phyloP scores from a whole-genome alignment of 169 alveolate genomes.

The Eimeria mitis region DNA sequence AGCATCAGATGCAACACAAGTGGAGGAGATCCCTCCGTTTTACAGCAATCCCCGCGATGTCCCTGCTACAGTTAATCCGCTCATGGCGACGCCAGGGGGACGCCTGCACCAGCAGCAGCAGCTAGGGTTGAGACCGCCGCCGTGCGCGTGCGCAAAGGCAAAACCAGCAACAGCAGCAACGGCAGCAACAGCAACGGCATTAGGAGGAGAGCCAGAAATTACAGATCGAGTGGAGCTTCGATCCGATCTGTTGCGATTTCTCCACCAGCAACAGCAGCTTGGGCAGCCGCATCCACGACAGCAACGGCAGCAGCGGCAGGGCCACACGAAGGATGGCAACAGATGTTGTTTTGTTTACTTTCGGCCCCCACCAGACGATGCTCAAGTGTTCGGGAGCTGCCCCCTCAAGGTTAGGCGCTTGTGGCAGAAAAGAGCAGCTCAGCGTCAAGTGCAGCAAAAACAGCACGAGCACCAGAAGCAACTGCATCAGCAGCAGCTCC shows the following conservation, averaged over 20 bases:
- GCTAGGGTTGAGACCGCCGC: slow-evolving; percentile 42
- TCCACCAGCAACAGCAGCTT: slow-evolving; percentile 15
- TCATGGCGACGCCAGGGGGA: slow-evolving; percentile 60
- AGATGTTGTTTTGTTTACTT: slow-evolving; percentile 34
- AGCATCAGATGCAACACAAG: not conserved
- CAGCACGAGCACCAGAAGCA: slow-evolving; percentile 33
- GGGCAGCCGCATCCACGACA: slow-evolving; percentile 3
- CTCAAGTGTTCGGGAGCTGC: slow-evolving; percentile 68
- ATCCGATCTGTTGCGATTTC: slow-evolving; percentile 45
- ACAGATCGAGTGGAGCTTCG: not conserved
- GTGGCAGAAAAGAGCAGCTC: slow-evolving; percentile 6
- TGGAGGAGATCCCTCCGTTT: slow-evolving; percentile 44
- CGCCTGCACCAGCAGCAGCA: slow-evolving; percentile 16
- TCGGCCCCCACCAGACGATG: slow-evolving; percentile 65
- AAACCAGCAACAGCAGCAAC: not conserved
- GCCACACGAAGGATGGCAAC: slow-evolving; percentile 20
- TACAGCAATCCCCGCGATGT: slow-evolving; percentile 73
- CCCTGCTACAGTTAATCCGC: slow-evolving; percentile 46
- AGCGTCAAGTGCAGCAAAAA: slow-evolving; percentile 13
- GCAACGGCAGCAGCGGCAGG: not conserved
- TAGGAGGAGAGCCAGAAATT: not conserved
- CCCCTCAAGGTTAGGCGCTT: slow-evolving; percentile 48
- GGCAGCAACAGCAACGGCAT: not conserved
- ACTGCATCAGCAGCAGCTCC: slow-evolving; percentile 19
- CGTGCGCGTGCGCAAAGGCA: slow-evolving; percentile 10